Percentiles rank a stretch among this genome's conserved stretches.
phyloP scores from a whole-genome alignment of 177 flowering plant genomes.

The Vitis hybrid region DNA sequence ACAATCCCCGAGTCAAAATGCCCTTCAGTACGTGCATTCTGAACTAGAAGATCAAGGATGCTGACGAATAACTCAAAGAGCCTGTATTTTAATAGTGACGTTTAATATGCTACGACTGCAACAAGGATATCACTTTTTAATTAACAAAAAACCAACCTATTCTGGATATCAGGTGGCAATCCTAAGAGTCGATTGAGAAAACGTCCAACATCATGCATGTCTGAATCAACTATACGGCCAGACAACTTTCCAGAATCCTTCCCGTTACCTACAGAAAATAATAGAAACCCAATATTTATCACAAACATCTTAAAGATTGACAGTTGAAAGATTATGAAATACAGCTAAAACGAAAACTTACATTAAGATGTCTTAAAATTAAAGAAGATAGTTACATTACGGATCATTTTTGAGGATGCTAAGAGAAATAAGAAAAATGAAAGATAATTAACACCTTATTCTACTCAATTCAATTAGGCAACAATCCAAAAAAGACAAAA shows the following conservation, averaged over 20 bases:
- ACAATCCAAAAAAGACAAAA: neutral
- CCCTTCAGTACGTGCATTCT: constrained; percentile 88
- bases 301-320: constrained; percentile 6
- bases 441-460: neutral
- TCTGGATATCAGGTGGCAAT: constrained; percentile 95
- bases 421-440: neutral
- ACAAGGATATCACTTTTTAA: constrained; percentile 1
- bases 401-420: too few species aligned
- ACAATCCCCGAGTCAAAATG: constrained; percentile 94
- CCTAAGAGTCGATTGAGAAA: constrained; percentile 96
- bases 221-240: constrained; percentile 93
- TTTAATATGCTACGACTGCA: neutral
- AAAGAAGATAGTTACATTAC: neutral
- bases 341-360: neutral
- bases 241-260: constrained; percentile 68
- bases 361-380: neutral
- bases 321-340: neutral
- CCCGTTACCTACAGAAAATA: constrained; percentile 53
- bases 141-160: constrained; percentile 49
- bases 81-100: constrained; percentile 38
- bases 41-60: constrained; percentile 78
- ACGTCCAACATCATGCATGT: constrained; percentile 98
- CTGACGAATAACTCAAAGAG: constrained; percentile 86
- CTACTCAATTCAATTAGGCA: neutral
- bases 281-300: neutral